These are phyloP conservation scores for Colletotrichum lentis DNA, from an alignment of 2,329 filamentous ascomycete species.

Conservation along the genomic window DNA sequence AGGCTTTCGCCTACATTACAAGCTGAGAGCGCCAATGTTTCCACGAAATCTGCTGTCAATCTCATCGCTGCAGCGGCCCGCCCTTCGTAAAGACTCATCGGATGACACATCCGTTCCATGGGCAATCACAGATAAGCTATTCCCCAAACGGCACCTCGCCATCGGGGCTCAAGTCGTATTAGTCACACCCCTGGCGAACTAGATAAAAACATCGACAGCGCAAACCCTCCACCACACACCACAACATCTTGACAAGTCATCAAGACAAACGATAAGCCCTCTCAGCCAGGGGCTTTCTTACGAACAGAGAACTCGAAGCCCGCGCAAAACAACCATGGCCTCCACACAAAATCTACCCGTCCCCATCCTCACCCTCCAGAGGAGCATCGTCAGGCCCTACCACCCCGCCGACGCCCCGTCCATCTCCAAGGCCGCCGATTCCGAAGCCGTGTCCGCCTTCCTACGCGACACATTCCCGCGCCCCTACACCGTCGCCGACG, in stretches of 20 bases:
- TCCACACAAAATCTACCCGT: neutral
- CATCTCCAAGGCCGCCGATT: constrained; percentile 49
- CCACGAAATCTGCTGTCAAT: neutral
- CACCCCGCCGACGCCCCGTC: constrained; percentile 49
- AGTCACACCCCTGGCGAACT: neutral
- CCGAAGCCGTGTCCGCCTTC: constrained; percentile 48
- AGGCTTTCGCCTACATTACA: too few species aligned
- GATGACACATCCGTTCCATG: constrained; percentile 8
- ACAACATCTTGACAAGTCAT: neutral
- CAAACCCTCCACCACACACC: neutral
- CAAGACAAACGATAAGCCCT: neutral
- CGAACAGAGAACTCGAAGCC: too few species aligned
- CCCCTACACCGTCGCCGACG: constrained; percentile 55
- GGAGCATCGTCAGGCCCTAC: constrained; percentile 52
- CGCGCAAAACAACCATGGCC: neutral
- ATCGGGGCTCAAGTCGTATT: neutral
- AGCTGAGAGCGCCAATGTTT: too few species aligned
- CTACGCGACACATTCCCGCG: constrained; percentile 57
- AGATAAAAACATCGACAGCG: neutral
- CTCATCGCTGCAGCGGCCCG: neutral
- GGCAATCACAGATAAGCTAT: neutral
- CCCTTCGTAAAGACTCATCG: constrained; percentile 13
- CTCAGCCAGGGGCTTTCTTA: neutral
- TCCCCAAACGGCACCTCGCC: neutral
- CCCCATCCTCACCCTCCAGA: constrained; percentile 25